Base-by-base conservation (phyloP, 495 filamentous ascomycete species). In the Apodospora peruviana region DNA sequence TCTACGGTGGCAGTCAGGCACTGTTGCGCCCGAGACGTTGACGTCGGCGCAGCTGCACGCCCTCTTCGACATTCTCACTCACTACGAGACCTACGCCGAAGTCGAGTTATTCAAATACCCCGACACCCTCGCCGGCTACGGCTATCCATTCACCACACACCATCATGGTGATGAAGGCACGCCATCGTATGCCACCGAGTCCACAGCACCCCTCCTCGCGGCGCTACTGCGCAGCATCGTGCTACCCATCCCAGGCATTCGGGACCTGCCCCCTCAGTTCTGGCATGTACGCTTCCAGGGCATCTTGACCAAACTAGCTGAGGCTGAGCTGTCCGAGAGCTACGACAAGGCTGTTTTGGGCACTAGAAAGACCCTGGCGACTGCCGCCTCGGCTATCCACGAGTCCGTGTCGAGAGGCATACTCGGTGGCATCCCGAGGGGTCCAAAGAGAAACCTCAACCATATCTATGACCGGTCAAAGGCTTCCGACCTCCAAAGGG, bases 261-360 rank as follows among this genome's bases (percentile, higher is more conserved):
- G 71, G 17, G 76, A 81, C 48, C 68, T 86, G 1, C 67, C 74
- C 2, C 32, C 59, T 0, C 73, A 75, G 8, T 85, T 85, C 52
- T 87, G 83, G 83, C 63, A 68, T 35, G 60, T 62, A 9, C 58
- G 70, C 19, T 64, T 76, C 32, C 66, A 72, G 47, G 68, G 69
- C 25, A 59, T 83, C 16, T 57, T 72, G 48, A 64, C 61, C 21
- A 73, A 75, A 36, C 61, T 86, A n/a, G 74, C 65, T 3, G 69
- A 78, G 14, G 79, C 75, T 16, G 75, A 82, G 22, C 66, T 86
- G 22, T 83, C 78, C 22, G 81, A 86, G 54, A 85, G 81, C 59
- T 87, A 84, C 55, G 83, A 87, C 57, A 85, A 85, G 58, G 82
- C 81, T 5, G 68, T 73, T 5, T 55, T 87, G 27, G 82, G 83